These are phyloP conservation scores for Corylus heterophylla DNA, from an alignment of 306 rosid genomes.

Conservation along the genomic window DNA sequence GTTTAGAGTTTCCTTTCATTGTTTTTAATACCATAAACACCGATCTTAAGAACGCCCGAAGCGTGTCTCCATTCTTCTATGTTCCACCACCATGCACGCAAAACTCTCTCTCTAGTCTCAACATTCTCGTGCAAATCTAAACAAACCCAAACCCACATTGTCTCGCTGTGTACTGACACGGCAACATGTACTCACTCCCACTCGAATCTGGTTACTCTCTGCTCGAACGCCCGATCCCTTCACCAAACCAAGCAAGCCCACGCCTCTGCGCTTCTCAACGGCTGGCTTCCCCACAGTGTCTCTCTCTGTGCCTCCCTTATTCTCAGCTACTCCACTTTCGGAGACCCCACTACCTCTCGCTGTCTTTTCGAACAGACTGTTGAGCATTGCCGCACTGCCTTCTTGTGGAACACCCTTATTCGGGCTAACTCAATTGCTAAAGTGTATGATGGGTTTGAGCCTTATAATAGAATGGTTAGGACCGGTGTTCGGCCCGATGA, in stretches of 20 bases:
- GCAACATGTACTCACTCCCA: conserved; percentile 11
- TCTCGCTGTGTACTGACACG: conserved; percentile 16
- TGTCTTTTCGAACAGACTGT: conserved; percentile 53
- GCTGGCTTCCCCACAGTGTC: conserved; percentile 64
- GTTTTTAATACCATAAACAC: too few species aligned
- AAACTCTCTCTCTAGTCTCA: conserved; percentile 21
- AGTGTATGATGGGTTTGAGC: conserved; percentile 42
- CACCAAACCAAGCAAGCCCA: conserved; percentile 71
- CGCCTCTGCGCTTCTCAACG: conserved; percentile 55
- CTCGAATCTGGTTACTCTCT: conserved; percentile 52
- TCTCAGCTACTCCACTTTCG: conserved; percentile 63
- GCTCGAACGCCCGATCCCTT: conserved; percentile 40
- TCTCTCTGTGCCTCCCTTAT: conserved; percentile 76
- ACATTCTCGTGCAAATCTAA: neutral
- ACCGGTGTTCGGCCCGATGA: conserved; percentile 58
- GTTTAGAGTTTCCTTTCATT: too few species aligned
- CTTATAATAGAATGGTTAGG: conserved; percentile 71
- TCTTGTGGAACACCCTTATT: conserved; percentile 77
- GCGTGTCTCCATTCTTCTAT: conserved; percentile 19
- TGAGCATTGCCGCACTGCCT: conserved; percentile 51
- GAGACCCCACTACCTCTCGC: conserved; percentile 33
- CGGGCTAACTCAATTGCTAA: conserved; percentile 63
- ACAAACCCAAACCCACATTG: conserved; percentile 21
- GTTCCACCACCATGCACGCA: conserved; percentile 36
- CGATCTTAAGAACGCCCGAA: neutral